Base-by-base conservation (phyloP, 176 grass and related monocot species). In the Ensete ventricosum region DNA sequence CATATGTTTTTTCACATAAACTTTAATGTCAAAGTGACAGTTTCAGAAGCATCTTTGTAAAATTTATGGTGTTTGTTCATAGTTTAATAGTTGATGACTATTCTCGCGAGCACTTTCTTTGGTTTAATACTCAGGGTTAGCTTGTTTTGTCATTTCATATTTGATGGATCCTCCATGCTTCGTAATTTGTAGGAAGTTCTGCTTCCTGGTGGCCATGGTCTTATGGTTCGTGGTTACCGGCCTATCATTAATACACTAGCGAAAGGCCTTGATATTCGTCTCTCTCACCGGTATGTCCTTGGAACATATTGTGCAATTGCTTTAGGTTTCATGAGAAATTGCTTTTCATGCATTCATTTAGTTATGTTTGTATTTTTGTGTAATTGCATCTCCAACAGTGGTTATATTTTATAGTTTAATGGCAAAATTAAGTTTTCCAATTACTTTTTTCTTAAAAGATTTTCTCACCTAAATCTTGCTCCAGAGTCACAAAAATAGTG, bases 211-310 rank as follows among this genome's bases (percentile, higher is more conserved):
- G 95, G 95, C 43, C 95, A 99, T 84, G 95, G 90, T 25, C 90
- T 99, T 78, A 99, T 99, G 95, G 90, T 99, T 66, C 95, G 86
- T 82, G 95, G 95, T 71, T 99, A 99, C 83, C 86, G 86, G 26
- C 95, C 95, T 3, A 84, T 99, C 72, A 99, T 99, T 81, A 91
- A 99, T 82, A 94, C 95, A 54, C 84, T 99, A 17, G 88, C 95
- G 7, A 94, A 93, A 87, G 95, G 95, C 73, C 80, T 99, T 67
- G 95, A 99, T 89, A 89, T 99, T 64, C 90, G 88, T 1, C 86
- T 94, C 53, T 34, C 55, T 53, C 95, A 99, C 58, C 87, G 83
- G 95, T 99, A 80, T 80, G 83, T 14, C n/a, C 67, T 51, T 50
- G 8, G 9, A 9, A 11, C 19, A 52, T 63, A 21, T 14, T 19